phyloP scores from a whole-genome alignment of 495 filamentous ascomycete genomes.

The Penicillium simplicissimum region DNA sequence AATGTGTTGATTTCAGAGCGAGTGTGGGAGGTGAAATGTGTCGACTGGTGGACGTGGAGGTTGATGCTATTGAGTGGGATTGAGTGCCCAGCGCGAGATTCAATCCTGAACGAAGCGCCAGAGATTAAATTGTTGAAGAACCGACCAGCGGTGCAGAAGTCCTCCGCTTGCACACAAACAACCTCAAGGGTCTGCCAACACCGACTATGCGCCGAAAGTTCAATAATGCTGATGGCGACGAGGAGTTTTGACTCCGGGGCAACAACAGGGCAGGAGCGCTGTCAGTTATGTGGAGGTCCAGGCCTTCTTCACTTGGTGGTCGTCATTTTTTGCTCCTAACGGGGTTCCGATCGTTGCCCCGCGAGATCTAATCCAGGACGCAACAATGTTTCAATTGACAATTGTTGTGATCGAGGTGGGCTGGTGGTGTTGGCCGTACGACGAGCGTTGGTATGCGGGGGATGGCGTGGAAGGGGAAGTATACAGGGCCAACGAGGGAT shows the following conservation, averaged over 20 bases:
- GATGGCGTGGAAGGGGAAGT: background rate
- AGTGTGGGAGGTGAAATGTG: background rate
- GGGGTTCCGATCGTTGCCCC: background rate
- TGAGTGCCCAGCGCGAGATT: background rate
- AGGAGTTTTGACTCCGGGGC: background rate
- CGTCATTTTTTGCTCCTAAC: too few species aligned
- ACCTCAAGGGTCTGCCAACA: slow-evolving; percentile 10
- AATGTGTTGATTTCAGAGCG: background rate
- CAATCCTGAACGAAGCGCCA: background rate
- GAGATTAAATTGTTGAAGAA: background rate
- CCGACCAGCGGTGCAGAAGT: background rate
- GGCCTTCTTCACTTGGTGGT: background rate
- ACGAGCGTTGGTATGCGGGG: slow-evolving; percentile 14
- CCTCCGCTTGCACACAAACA: slow-evolving; percentile 1
- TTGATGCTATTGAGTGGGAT: too few species aligned
- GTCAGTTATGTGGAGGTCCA: background rate
- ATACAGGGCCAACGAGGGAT: slow-evolving; percentile 9
- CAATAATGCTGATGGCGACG: slow-evolving; percentile 11
- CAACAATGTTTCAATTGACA: background rate
- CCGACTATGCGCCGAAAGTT: slow-evolving; percentile 3
- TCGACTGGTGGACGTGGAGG: too few species aligned
- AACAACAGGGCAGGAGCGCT: background rate
- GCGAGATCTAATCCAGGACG: slow-evolving; percentile 1
- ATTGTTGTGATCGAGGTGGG: slow-evolving; percentile 1
- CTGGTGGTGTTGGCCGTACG: slow-evolving; percentile 11